These are phyloP conservation scores for Solanum neorickii DNA, from an alignment of 257 asterid species.

Conservation along the genomic window DNA sequence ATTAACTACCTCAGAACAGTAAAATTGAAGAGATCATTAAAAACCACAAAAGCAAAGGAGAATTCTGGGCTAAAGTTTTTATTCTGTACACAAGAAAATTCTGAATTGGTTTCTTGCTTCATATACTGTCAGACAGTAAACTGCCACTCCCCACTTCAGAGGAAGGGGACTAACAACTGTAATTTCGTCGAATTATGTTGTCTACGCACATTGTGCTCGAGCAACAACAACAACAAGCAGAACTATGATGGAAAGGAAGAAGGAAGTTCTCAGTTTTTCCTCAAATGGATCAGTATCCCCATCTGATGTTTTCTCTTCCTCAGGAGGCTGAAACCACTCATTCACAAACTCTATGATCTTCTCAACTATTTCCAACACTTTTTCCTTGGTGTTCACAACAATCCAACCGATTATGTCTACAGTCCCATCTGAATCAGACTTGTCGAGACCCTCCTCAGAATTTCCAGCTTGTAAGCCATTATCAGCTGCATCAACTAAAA, in stretches of 20 bases:
- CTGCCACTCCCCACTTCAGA: neutral
- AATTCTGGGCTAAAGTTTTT: neutral
- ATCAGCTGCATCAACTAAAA: conserved; percentile 13
- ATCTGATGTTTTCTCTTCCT: neutral
- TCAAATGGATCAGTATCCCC: conserved; percentile 11
- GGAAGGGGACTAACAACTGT: neutral
- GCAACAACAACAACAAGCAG: conserved; percentile 41
- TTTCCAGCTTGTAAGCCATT: neutral
- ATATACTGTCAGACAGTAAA: neutral
- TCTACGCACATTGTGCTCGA: conserved; percentile 33
- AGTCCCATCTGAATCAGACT: conserved; percentile 8
- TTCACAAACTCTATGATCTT: conserved; percentile 25
- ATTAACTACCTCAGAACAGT: neutral
- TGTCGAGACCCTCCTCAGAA: conserved; percentile 9
- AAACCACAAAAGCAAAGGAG: neutral
- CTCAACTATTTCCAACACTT: conserved; percentile 30
- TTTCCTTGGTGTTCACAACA: conserved; percentile 22
- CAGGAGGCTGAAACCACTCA: conserved; percentile 18
- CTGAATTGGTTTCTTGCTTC: neutral
- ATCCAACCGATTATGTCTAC: conserved; percentile 32
- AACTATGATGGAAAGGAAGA: conserved; percentile 48
- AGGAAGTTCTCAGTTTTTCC: conserved; percentile 38
- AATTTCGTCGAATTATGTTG: conserved; percentile 35
- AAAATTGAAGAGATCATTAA: neutral
- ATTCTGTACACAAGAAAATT: neutral